These are phyloP conservation scores for Quercus lobata DNA, from an alignment of 331 rosid genomes.

Conservation along the genomic window DNA sequence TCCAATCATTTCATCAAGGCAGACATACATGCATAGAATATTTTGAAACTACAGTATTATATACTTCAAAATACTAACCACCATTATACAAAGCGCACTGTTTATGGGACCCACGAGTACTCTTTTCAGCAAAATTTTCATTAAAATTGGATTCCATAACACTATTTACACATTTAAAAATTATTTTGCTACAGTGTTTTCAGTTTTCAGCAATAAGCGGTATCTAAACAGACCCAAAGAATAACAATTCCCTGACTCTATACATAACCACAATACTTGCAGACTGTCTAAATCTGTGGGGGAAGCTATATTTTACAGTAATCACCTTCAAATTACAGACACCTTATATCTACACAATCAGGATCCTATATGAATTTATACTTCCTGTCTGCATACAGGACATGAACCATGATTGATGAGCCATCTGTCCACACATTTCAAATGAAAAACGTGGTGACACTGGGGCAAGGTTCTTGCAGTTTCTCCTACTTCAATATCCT, in stretches of 20 bases:
- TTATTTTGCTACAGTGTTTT: too few species aligned
- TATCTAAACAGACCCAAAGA: too few species aligned
- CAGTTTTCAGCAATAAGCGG: too few species aligned
- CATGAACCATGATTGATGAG: constrained; percentile 68
- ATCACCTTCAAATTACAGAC: background rate
- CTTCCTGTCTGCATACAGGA: constrained; percentile 68
- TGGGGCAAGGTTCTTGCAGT: constrained; percentile 57
- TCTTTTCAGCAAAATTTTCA: too few species aligned
- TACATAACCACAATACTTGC: background rate
- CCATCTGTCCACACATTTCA: constrained; percentile 79
- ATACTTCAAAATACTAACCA: background rate
- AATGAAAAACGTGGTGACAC: constrained; percentile 68
- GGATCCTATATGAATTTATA: constrained; percentile 13
- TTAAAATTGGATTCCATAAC: rapidly evolving
- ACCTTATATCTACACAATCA: background rate
- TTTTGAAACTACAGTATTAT: background rate
- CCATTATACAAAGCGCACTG: background rate
- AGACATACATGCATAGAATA: background rate
- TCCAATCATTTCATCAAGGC: background rate
- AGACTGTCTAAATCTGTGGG: background rate
- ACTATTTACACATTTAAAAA: too few species aligned
- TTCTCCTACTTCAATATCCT: constrained; percentile 75
- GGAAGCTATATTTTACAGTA: background rate
- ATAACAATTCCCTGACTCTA: background rate
- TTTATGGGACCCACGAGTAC: too few species aligned